Conservation (phyloP, 768 basidiomycete genomes). For the Pisolithus microcarpus region DNA sequence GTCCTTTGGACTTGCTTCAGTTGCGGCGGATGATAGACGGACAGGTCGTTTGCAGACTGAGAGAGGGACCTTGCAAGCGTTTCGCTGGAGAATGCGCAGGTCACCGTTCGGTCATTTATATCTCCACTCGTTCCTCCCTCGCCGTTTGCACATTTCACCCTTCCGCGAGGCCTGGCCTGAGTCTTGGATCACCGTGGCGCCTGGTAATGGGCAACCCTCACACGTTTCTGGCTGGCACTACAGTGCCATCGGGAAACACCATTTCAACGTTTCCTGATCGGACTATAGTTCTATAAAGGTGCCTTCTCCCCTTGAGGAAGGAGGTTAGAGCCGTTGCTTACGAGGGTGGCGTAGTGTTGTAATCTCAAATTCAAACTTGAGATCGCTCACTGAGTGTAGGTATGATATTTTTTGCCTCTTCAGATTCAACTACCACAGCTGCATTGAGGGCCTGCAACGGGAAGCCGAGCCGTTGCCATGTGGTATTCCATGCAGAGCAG, state of each 20-base stretch:
- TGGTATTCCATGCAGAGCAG: not conserved
- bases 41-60: not conserved
- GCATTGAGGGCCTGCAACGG: too few species aligned
- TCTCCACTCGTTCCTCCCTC: not conserved
- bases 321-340: not conserved
- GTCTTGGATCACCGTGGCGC: not conserved
- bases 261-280: constrained; percentile 1
- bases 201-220: not conserved
- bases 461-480: not conserved
- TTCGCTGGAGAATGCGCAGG: not conserved
- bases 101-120: not conserved
- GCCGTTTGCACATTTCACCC: not conserved
- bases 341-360: not conserved
- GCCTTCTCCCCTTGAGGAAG: not conserved
- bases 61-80: not conserved
- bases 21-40: not conserved
- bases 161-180: not conserved
- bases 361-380: not conserved
- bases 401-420: too few species aligned
- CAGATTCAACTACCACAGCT: too few species aligned
- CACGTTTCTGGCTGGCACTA: not conserved
- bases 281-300: not conserved
- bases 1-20: not conserved
- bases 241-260: not conserved
- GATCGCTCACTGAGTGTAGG: too few species aligned